Percentiles rank a stretch among this genome's conserved stretches.
Evolutionary conservation across 2,329 filamentous ascomycete species (phyloP).

Genomic region (Neodidymelliopsis sp.): DNA sequence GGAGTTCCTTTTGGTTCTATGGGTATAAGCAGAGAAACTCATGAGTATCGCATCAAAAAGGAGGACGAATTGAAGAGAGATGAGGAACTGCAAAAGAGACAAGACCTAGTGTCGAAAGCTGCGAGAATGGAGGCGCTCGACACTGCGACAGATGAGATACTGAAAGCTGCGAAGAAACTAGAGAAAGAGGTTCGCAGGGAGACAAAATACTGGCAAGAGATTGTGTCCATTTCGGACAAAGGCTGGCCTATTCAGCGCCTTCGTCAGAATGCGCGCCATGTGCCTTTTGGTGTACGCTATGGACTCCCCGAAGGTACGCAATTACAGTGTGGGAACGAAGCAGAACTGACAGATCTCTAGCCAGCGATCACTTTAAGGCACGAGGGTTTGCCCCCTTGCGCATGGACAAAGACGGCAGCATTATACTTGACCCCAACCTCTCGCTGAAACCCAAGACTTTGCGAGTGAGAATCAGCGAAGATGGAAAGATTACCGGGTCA

Average conservation of each 20-base stretch:
- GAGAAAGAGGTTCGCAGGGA: constrained; percentile 81
- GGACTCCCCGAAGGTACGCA: constrained; percentile 77
- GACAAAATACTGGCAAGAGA: constrained; percentile 86
- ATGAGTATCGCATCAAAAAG: constrained; percentile 27
- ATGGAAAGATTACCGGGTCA: constrained; percentile 65
- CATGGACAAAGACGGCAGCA: constrained; percentile 75
- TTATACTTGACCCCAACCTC: constrained; percentile 75
- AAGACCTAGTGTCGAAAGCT: constrained; percentile 65
- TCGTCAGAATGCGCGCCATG: constrained; percentile 61
- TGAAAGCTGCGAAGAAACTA: constrained; percentile 74
- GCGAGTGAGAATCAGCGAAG: constrained; percentile 69
- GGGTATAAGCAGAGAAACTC: constrained; percentile 35
- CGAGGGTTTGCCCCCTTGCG: constrained; percentile 83
- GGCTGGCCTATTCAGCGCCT: constrained; percentile 76
- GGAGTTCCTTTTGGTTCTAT: constrained; percentile 50
- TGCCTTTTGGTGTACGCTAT: constrained; percentile 86
- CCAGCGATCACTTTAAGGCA: constrained; percentile 65
- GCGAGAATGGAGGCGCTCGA: constrained; percentile 82
- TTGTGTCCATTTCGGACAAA: constrained; percentile 79
- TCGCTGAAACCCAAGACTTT: constrained; percentile 65
- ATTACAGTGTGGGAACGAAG: too few relatives aligned
- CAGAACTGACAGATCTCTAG: constrained; percentile 38
- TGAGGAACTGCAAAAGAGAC: constrained; percentile 42
- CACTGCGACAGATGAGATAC: constrained; percentile 74
- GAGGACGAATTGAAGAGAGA: constrained; percentile 43